Conservation (phyloP, 306 rosid genomes). For the Vigna reflexopilosa region DNA sequence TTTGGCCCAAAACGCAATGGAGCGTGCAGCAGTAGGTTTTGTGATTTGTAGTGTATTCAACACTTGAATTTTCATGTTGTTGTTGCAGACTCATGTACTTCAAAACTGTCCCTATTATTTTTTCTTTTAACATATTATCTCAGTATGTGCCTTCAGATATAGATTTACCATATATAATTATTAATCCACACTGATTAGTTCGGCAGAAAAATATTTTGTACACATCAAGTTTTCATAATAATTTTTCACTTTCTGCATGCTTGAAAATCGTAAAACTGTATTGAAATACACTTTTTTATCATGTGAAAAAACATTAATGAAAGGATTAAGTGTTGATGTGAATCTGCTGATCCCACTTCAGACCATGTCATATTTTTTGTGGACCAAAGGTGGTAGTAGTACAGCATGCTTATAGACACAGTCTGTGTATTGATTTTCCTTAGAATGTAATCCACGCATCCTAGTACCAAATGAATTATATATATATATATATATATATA, state of each 20-base stretch:
- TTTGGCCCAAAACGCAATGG: slow-evolving; percentile 9
- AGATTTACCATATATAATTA: too few relatives aligned
- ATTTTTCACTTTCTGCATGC: neutral
- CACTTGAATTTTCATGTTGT: neutral
- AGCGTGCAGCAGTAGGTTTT: neutral
- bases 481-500: too few relatives aligned
- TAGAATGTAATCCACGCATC: slow-evolving; percentile 50
- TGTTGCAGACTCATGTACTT: neutral
- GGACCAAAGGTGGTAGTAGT: slow-evolving; percentile 32
- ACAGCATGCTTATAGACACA: slow-evolving; percentile 39
- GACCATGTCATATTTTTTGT: slow-evolving; percentile 25
- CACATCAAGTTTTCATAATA: neutral
- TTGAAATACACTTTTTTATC: neutral
- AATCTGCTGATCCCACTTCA: slow-evolving; percentile 3
- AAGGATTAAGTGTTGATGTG: neutral
- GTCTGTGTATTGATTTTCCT: slow-evolving; percentile 41
- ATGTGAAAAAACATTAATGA: neutral
- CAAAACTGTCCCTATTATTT: neutral
- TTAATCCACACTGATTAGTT: too few relatives aligned
- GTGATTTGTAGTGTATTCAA: neutral
- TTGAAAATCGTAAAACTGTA: neutral
- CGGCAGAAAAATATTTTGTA: too few relatives aligned
- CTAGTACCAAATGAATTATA: slow-evolving; percentile 19
- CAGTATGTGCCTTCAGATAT: too few relatives aligned
- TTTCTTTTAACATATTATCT: neutral